Conservation (phyloP, 2,329 filamentous ascomycete species). For the Neonectria sp. region DNA sequence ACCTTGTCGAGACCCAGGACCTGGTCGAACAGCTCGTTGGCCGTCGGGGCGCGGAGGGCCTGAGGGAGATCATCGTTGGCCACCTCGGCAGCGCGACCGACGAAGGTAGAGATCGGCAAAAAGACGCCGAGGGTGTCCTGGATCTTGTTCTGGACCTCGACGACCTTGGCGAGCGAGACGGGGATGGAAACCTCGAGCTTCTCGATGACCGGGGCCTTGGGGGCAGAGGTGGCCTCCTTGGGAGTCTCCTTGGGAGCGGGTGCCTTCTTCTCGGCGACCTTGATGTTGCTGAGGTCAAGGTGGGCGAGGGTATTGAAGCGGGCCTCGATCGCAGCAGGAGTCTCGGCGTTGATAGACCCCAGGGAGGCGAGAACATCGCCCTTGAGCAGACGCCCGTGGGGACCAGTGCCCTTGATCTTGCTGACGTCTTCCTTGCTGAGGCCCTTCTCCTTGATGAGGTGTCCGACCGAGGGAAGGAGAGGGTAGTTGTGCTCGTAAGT, state of each 20-base stretch:
- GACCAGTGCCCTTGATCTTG: conserved; percentile 90
- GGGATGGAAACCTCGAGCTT: conserved; percentile 77
- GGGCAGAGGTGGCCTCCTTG: conserved; percentile 56
- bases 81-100: conserved; percentile 85
- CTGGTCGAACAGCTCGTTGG: conserved; percentile 90
- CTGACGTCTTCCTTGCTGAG: conserved; percentile 81
- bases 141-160: conserved; percentile 86
- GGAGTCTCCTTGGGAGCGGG: conserved; percentile 52
- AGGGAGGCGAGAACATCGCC: conserved; percentile 94
- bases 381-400: conserved; percentile 90
- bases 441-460: conserved; percentile 84
- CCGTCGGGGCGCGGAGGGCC: conserved; percentile 72
- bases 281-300: conserved; percentile 96
- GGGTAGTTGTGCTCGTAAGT: conserved; percentile 78
- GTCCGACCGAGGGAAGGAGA: conserved; percentile 85
- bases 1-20: conserved; percentile 78
- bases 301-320: conserved; percentile 83
- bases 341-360: conserved; percentile 80
- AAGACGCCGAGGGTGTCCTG: conserved; percentile 83
- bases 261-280: conserved; percentile 74
- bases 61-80: conserved; percentile 91
- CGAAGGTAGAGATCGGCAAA: conserved; percentile 88
- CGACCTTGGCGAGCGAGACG: conserved; percentile 83
- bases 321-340: conserved; percentile 79
- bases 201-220: conserved; percentile 61